Conservation (phyloP, 2,329 filamentous ascomycete species). For the Diaporthe capsici region DNA sequence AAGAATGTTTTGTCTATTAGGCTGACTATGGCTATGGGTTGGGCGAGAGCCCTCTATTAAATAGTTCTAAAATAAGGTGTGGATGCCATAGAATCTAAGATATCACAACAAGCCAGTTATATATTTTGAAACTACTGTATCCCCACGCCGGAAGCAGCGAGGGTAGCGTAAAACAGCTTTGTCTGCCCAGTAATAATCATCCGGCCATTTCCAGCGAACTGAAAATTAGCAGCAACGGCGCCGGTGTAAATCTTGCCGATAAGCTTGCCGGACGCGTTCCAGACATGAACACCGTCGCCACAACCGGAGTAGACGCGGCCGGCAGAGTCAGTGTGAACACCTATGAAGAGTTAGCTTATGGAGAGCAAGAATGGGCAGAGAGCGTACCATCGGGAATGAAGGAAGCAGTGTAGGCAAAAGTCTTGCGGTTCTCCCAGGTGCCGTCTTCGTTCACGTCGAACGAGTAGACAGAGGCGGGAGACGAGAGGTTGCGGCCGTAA, state of each 20-base stretch:
- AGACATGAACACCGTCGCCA: conserved; percentile 66
- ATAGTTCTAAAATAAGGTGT: not conserved
- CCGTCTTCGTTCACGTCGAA: conserved; percentile 59
- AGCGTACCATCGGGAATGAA: conserved; percentile 63
- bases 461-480: conserved; percentile 62
- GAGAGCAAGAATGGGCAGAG: not conserved
- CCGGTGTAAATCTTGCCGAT: conserved; percentile 71
- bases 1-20: not conserved
- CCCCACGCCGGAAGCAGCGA: conserved; percentile 42
- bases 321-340: conserved; percentile 67
- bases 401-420: conserved; percentile 67
- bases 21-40: not conserved
- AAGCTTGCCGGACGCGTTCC: conserved; percentile 61
- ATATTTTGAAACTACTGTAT: not conserved
- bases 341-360: conserved; percentile 45
- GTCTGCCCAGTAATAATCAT: conserved; percentile 59
- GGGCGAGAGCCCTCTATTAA: conserved; percentile 17
- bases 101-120: not conserved
- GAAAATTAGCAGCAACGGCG: conserved; percentile 61
- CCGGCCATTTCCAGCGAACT: conserved; percentile 59
- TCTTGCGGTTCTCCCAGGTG: conserved; percentile 59
- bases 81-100: not conserved
- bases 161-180: conserved; percentile 55
- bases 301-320: conserved; percentile 69
- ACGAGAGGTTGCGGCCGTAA: conserved; percentile 56